Evolutionary conservation across 345 rosid species (phyloP), one percentile per base, ranked within the genome.

Genomic region (Melaleuca quinquenervia): DNA sequence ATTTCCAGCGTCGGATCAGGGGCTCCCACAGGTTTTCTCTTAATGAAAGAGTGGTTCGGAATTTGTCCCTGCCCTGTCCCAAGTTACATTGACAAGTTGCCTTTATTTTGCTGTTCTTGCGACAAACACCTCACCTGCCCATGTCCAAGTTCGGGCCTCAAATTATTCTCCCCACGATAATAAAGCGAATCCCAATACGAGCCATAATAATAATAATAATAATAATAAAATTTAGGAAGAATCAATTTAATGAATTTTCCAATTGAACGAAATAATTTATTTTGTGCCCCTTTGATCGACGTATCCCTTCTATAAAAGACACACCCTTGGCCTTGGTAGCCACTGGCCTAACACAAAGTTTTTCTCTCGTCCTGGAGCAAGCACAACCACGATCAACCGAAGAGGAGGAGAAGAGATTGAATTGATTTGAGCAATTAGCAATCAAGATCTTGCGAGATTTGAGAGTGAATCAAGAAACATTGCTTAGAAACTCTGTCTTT

Each of bases 31-130:
- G 91, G 87, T 85, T 84, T 88, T 88, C 29, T 86, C 82, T 70
- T 84, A 56, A 82, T 82, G n/a, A 48, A 52, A 82, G 87, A 83
- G 88, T 90, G 88, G 90, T 88, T 84, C 55, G 80, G 54, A 49
- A 70, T 36, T 86, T 93, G 96, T 91, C 94, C 90, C 53, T 58
- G 83, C 48, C 85, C 50, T 93, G 93, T 92, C 94, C 92, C 87
- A 27, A 20, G 75, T 21, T 82, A 27, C 20, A 76, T 36, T 49
- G 93, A 88, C 94, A 92, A 11, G 41, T 27, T 22, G 80, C 82
- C 86, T 90, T 45, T 29, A 82, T 86, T 86, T 82, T 89, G 90
- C 88, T 88, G 90, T 84, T 85, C 90, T 62, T 84, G 86, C 83
- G 86, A 88, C 91, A 80, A 76, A 89, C 92, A 89, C 84, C 64